Evolutionary conservation across 176 grass and related monocot genomes (phyloP).

Genomic region (Aegilops longissima): DNA sequence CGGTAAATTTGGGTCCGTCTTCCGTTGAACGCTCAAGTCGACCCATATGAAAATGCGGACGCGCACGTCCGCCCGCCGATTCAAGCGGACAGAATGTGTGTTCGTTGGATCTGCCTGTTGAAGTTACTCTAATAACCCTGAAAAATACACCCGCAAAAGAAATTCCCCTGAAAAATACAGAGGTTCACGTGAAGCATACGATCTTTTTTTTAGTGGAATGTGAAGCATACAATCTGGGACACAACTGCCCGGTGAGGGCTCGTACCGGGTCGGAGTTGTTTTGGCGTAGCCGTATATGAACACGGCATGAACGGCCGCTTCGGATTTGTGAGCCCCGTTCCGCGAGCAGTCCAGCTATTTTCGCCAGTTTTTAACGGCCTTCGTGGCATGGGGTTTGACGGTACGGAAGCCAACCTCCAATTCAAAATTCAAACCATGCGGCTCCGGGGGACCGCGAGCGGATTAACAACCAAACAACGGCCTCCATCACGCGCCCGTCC

Average conservation of each 20-base stretch:
- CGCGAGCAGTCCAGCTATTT: not conserved
- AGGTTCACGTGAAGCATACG: no score
- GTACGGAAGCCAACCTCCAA: constrained; percentile 26
- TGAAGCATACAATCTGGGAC: no score
- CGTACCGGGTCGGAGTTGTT: not conserved
- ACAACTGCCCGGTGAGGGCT: not conserved
- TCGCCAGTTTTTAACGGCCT: constrained; percentile 24
- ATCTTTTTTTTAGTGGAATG: no score
- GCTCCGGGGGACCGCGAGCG: not conserved
- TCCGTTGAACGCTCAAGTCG: no score
- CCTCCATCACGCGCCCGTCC: not conserved
- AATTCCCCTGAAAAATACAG: no score
- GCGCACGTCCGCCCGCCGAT: no score
- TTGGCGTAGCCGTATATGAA: not conserved
- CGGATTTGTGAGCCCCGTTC: not conserved
- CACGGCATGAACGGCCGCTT: not conserved
- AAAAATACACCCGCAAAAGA: no score
- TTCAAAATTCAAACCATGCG: constrained; percentile 54
- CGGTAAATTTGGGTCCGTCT: no score
- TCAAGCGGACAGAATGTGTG: no score
- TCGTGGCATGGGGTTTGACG: constrained; percentile 20
- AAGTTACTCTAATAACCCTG: no score
- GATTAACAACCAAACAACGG: constrained; percentile 38
- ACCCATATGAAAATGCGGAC: no score
- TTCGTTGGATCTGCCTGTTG: no score